Evolutionary conservation across 805 yeast genomes (phyloP).

Genomic region (Candida krabiensis): DNA sequence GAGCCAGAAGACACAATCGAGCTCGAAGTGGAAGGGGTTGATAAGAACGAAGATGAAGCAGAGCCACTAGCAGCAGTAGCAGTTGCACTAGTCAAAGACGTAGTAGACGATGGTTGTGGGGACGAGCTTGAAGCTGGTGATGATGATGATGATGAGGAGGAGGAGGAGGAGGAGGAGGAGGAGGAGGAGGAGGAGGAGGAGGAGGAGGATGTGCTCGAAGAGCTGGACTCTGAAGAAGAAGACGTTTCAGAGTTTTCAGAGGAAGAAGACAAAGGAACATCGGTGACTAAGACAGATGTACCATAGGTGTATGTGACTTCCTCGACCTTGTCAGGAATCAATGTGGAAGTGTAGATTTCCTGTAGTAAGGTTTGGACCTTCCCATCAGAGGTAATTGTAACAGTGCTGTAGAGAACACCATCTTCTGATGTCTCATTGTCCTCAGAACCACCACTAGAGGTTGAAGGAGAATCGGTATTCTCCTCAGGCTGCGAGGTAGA

Average conservation of each 20-base stretch:
- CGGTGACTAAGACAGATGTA: slow-evolving; percentile 11
- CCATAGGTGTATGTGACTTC: slow-evolving; percentile 20
- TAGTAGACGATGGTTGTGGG: slow-evolving; percentile 6
- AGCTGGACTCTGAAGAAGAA: slow-evolving; percentile 13
- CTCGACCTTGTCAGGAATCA: slow-evolving; percentile 19
- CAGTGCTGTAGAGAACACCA: slow-evolving; percentile 12
- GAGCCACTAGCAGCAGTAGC: slow-evolving; percentile 13
- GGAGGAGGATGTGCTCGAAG: slow-evolving; percentile 9
- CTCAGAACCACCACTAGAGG: slow-evolving; percentile 3
- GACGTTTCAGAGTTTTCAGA: slow-evolving; percentile 13
- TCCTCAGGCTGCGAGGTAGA: slow-evolving; percentile 3
- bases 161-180: slow-evolving; percentile 21
- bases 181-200: slow-evolving; percentile 3
- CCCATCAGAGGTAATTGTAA: slow-evolving; percentile 21
- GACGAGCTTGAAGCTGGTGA: slow-evolving; percentile 7
- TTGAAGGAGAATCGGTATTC: slow-evolving; percentile 5
- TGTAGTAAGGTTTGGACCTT: slow-evolving; percentile 21
- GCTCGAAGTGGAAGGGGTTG: slow-evolving; percentile 37
- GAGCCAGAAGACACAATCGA: slow-evolving; percentile 36
- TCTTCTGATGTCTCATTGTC: slow-evolving; percentile 4
- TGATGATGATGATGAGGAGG: slow-evolving; percentile 22
- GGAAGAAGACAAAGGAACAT: slow-evolving; percentile 10
- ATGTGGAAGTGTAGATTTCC: slow-evolving; percentile 30
- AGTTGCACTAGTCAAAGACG: slow-evolving; percentile 5
- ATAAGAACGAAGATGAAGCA: slow-evolving; percentile 33